phyloP scores from a whole-genome alignment of 1,284 basidiomycete species.

The Vanrija sp. region DNA sequence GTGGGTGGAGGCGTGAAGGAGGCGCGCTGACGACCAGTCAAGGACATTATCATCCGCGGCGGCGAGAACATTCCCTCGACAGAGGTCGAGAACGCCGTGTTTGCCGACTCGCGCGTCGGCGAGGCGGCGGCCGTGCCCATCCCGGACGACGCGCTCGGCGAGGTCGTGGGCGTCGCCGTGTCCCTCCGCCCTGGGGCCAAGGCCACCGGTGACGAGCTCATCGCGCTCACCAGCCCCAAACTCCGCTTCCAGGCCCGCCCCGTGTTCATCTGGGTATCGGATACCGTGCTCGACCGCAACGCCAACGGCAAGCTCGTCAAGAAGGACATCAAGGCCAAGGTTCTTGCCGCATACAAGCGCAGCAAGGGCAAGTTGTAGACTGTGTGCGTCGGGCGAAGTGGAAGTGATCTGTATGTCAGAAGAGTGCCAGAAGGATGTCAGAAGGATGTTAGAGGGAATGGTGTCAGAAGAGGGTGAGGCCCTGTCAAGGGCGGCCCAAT shows the following conservation, averaged over 20 bases:
- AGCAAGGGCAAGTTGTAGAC: slow-evolving; percentile 7
- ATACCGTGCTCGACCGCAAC: slow-evolving; percentile 1
- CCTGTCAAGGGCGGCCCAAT: too few relatives aligned
- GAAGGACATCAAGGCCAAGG: slow-evolving; percentile 7
- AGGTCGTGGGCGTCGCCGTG: slow-evolving; percentile 38
- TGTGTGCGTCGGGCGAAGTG: background rate
- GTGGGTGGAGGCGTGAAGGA: background rate
- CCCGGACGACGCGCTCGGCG: slow-evolving; percentile 35
- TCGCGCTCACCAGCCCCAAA: slow-evolving; percentile 2
- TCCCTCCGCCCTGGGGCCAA: slow-evolving; percentile 17
- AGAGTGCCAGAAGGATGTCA: too few relatives aligned
- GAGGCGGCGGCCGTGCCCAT: slow-evolving; percentile 40
- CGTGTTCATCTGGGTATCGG: slow-evolving; percentile 7
- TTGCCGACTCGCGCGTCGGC: slow-evolving; percentile 27
- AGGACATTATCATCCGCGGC: slow-evolving; percentile 41
- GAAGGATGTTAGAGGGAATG: too few relatives aligned
- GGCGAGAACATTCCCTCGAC: slow-evolving; percentile 42
- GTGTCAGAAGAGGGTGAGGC: too few relatives aligned
- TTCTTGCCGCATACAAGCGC: background rate
- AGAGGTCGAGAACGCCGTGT: slow-evolving; percentile 44
- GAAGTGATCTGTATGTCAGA: too few relatives aligned
- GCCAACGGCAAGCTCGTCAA: slow-evolving; percentile 10
- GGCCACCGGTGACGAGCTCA: slow-evolving; percentile 5
- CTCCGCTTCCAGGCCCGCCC: slow-evolving; percentile 10
- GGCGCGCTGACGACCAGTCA: background rate